phyloP scores from a whole-genome alignment of 2,329 filamentous ascomycete genomes.

The Chaetomiaceae sp. region DNA sequence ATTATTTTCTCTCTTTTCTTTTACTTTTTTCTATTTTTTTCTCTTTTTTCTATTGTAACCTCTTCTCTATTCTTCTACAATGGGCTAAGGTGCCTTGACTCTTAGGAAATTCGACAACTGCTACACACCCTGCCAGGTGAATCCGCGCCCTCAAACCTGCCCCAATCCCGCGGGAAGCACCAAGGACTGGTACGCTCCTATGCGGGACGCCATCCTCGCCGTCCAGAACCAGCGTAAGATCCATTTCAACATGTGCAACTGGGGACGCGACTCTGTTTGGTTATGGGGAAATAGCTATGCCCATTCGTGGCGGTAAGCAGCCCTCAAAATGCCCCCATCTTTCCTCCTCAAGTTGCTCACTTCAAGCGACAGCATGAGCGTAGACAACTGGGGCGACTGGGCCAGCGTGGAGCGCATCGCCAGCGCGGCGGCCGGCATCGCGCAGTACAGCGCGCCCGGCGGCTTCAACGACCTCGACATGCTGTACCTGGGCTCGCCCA shows the following conservation, averaged over 20 bases:
- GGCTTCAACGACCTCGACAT: conserved; percentile 32
- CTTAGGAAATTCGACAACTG: conserved; percentile 24
- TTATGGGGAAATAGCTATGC: conserved; percentile 17
- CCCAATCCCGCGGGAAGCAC: conserved; percentile 14
- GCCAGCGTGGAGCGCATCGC: conserved; percentile 20
- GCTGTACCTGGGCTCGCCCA: conserved; percentile 23
- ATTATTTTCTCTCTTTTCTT: no score
- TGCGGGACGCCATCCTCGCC: conserved; percentile 17
- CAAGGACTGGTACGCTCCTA: conserved; percentile 15
- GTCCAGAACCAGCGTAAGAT: conserved; percentile 3
- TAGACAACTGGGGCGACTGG: conserved; percentile 23
- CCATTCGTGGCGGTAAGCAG: conserved; percentile 19
- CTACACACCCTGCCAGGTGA: conserved; percentile 18
- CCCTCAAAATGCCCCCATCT: neutral
- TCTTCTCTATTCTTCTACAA: no score
- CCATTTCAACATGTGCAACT: conserved; percentile 22
- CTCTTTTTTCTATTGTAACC: no score
- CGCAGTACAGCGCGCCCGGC: conserved; percentile 25
- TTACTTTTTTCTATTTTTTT: no score
- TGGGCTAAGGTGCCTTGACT: no score
- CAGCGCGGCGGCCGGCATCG: conserved; percentile 13
- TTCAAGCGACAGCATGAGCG: conserved; percentile 11
- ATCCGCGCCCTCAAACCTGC: conserved; percentile 17
- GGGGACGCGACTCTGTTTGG: conserved; percentile 22
- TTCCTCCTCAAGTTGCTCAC: neutral